Percentiles rank a stretch among this genome's conserved stretches.
phyloP scores from a whole-genome alignment of 805 yeast genomes.

The Ogataea degrootiae region DNA sequence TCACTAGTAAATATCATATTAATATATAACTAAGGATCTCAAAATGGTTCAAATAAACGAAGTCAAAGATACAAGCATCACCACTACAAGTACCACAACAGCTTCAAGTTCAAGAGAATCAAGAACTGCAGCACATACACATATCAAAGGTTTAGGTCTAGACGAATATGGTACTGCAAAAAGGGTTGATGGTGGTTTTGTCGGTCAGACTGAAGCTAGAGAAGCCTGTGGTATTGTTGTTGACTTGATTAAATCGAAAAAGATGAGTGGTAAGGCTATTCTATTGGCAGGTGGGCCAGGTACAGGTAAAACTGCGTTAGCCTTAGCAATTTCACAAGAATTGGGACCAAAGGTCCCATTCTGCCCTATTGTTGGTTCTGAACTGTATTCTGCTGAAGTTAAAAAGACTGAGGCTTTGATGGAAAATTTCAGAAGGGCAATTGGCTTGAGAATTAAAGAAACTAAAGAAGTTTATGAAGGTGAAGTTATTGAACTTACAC shows the following conservation, averaged over 20 bases:
- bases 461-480: conserved; percentile 98
- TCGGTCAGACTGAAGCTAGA: conserved; percentile 93
- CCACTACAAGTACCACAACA: conserved; percentile 9
- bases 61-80: conserved; percentile 47
- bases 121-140: conserved; percentile 88
- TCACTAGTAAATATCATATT: too few species aligned
- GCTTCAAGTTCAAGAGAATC: conserved; percentile 20
- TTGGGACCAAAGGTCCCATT: conserved; percentile 82
- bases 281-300: conserved; percentile 97
- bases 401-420: conserved; percentile 95
- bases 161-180: conserved; percentile 87
- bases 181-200: conserved; percentile 88
- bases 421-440: conserved; percentile 93
- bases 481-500: conserved; percentile 92
- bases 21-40: neutral
- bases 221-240: conserved; percentile 93
- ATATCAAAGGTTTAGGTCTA: conserved; percentile 93
- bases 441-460: conserved; percentile 92
- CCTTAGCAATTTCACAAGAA: conserved; percentile 83
- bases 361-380: conserved; percentile 92
- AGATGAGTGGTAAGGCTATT: conserved; percentile 95
- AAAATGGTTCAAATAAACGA: conserved; percentile 75
- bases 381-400: conserved; percentile 84
- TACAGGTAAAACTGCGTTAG: conserved; percentile 97
- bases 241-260: conserved; percentile 89